A percentile compares a stretch with the other conserved stretches of the same genome.
phyloP scores from a whole-genome alignment of 495 filamentous ascomycete genomes.

The Penicillium antarcticum region DNA sequence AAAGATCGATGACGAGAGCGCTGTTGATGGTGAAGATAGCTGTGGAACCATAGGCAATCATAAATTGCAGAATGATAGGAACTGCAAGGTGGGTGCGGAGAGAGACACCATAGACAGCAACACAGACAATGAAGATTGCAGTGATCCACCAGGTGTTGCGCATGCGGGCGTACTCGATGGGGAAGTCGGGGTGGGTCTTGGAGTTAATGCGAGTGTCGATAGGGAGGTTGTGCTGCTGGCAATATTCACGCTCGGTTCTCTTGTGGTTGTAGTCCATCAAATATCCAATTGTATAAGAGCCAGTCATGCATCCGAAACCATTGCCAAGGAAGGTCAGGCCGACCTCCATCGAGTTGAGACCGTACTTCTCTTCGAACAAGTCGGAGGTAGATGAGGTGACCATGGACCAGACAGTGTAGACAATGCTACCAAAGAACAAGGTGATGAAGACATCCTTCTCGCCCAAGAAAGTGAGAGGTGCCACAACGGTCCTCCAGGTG shows the following conservation, averaged over 20 bases:
- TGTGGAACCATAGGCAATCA: constrained; percentile 43
- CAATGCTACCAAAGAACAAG: constrained; percentile 43
- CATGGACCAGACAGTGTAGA: constrained; percentile 52
- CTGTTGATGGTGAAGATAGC: constrained; percentile 54
- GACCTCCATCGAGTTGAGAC: constrained; percentile 33
- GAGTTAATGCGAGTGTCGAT: constrained; percentile 36
- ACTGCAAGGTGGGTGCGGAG: constrained; percentile 42
- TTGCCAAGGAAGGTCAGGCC: constrained; percentile 44
- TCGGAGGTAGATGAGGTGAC: constrained; percentile 44
- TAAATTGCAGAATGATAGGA: constrained; percentile 54
- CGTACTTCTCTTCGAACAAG: constrained; percentile 34
- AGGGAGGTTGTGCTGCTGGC: constrained; percentile 33
- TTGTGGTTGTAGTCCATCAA: constrained; percentile 42
- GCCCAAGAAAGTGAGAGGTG: constrained; percentile 36
- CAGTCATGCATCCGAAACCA: constrained; percentile 38
- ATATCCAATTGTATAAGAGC: constrained; percentile 34
- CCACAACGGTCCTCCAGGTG: constrained; percentile 32
- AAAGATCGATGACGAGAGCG: constrained; percentile 64
- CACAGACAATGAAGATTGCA: constrained; percentile 30
- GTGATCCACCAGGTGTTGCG: constrained; percentile 44
- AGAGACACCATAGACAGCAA: constrained; percentile 26
- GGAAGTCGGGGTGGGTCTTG: constrained; percentile 46
- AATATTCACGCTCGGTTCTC: constrained; percentile 36
- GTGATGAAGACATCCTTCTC: constrained; percentile 46
- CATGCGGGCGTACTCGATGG: constrained; percentile 49